These are phyloP conservation scores for Pascua sp. DNA, from an alignment of 1,284 basidiomycete species.

Conservation along the genomic window DNA sequence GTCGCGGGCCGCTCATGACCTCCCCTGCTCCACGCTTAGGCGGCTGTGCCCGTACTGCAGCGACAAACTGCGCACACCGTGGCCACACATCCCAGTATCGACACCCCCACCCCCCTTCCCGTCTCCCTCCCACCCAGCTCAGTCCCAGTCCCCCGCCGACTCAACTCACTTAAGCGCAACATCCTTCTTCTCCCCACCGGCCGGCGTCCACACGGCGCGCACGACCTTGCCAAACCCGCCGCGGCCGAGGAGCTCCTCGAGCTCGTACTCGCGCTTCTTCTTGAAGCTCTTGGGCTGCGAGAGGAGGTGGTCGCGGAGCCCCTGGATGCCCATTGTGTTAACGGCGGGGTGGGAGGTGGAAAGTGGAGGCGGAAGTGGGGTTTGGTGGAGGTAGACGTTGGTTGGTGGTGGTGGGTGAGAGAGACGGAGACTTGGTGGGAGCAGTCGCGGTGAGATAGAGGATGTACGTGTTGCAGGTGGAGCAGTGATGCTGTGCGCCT, in stretches of 20 bases:
- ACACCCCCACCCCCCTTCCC: background rate
- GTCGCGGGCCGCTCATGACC: too few species aligned
- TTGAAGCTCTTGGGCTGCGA: constrained; percentile 75
- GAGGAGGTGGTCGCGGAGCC: constrained; percentile 54
- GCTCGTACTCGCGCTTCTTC: constrained; percentile 66
- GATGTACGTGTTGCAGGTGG: background rate
- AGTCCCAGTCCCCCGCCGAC: background rate
- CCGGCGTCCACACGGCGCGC: constrained; percentile 56
- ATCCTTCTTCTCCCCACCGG: constrained; percentile 56
- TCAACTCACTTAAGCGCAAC: constrained; percentile 64
- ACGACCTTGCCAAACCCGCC: constrained; percentile 85
- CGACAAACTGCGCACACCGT: background rate
- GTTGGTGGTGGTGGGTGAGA: background rate
- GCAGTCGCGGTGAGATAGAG: background rate
- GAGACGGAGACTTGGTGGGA: too few species aligned
- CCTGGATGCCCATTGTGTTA: constrained; percentile 35
- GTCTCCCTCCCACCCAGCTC: too few species aligned
- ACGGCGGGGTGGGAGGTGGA: too few species aligned
- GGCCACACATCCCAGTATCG: background rate
- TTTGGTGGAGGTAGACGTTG: background rate
- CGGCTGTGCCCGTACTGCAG: too few species aligned
- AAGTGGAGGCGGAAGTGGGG: too few species aligned
- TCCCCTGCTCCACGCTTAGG: too few species aligned
- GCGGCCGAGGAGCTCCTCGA: constrained; percentile 58
- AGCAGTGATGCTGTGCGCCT: too few species aligned